Percentiles rank a stretch among this genome's conserved stretches.
These are phyloP conservation scores for Tetraselmis striata DNA, from an alignment of 139 green algal genomes.

Conservation along the genomic window DNA sequence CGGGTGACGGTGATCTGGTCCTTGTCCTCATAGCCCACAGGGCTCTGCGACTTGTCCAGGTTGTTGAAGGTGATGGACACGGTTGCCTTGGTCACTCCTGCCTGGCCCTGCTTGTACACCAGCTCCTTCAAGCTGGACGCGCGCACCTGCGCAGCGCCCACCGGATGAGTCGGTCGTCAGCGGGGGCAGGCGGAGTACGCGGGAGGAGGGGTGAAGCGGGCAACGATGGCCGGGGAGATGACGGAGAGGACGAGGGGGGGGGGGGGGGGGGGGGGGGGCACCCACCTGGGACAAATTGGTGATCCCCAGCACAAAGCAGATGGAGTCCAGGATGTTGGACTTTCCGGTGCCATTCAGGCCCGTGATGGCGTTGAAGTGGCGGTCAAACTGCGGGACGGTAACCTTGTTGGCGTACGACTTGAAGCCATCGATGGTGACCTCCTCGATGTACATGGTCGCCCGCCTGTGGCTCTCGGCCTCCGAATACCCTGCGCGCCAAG, in stretches of 20 bases:
- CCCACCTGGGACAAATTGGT: constrained; percentile 83
- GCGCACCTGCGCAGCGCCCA: constrained; percentile 85
- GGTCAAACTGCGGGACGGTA: constrained; percentile 80
- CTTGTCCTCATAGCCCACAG: constrained; percentile 86
- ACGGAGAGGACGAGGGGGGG: too few species aligned
- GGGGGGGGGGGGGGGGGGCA: background rate
- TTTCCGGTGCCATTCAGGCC: constrained; percentile 97
- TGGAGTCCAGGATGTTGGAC: constrained; percentile 98
- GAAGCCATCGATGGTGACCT: constrained; percentile 96
- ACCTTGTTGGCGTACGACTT: constrained; percentile 95
- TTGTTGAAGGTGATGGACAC: constrained; percentile 98
- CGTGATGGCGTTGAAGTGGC: constrained; percentile 97
- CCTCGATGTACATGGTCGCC: constrained; percentile 89
- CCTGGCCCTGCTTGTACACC: constrained; percentile 98
- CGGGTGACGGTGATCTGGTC: constrained; percentile 90
- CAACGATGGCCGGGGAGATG: too few species aligned
- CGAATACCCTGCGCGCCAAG: too few species aligned
- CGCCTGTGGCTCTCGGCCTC: too few species aligned
- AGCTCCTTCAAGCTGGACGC: constrained; percentile 90
- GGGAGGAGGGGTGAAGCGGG: background rate
- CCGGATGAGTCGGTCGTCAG: too few species aligned
- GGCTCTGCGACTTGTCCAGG: constrained; percentile 64
- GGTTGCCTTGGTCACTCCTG: constrained; percentile 91
- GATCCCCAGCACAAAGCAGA: constrained; percentile 98
- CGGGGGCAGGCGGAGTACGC: too few species aligned